These are phyloP conservation scores for Didymella exigua DNA, from an alignment of 2,329 filamentous ascomycete genomes.

Conservation along the genomic window DNA sequence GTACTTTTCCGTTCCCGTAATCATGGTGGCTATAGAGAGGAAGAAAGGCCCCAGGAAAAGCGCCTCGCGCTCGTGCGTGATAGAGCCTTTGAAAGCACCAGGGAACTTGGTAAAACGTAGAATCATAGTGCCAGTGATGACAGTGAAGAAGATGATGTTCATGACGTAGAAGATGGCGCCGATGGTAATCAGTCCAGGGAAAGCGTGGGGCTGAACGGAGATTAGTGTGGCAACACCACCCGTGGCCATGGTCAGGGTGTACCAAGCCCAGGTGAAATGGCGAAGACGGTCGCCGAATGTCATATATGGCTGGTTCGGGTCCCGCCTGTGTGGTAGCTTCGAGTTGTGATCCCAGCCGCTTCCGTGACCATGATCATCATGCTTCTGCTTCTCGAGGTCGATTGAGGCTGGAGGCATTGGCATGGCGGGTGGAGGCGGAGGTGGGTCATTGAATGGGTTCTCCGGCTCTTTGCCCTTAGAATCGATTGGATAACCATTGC, in stretches of 20 bases:
- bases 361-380: constrained; percentile 26
- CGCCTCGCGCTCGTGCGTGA: constrained; percentile 59
- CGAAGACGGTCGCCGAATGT: constrained; percentile 35
- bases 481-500: constrained; percentile 36
- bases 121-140: constrained; percentile 38
- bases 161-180: constrained; percentile 59
- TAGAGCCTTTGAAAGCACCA: constrained; percentile 52
- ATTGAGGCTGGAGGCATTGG: constrained; percentile 24
- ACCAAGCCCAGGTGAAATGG: constrained; percentile 57
- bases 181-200: constrained; percentile 57
- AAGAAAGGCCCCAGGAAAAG: constrained; percentile 56
- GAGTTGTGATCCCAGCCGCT: constrained; percentile 33
- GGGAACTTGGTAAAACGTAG: constrained; percentile 55
- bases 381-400: constrained; percentile 41
- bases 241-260: constrained; percentile 56
- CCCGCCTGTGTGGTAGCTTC: constrained; percentile 39
- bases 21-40: constrained; percentile 50
- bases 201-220: constrained; percentile 52
- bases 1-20: constrained; percentile 50
- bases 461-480: constrained; percentile 29
- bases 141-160: constrained; percentile 56
- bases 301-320: constrained; percentile 42
- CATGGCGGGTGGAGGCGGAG: constrained; percentile 19
- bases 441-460: constrained; percentile 26
- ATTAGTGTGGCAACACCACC: constrained; percentile 55